Conservation (phyloP, 805 yeast species). For the Candida verbasci region DNA sequence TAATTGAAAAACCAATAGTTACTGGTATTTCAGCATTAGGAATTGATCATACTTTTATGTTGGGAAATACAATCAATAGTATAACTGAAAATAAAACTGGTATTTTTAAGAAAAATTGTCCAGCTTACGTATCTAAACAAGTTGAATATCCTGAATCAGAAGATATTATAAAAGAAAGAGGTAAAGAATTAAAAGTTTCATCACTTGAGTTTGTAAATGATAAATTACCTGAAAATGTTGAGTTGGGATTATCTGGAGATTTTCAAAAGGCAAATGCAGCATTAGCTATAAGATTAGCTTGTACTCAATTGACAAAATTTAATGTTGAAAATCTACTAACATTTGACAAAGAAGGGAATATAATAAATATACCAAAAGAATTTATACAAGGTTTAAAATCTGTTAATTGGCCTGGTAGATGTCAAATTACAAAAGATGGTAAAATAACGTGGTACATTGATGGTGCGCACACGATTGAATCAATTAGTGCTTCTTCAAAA, state of each 20-base stretch:
- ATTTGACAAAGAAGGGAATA: constrained; percentile 13
- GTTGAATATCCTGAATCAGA: constrained; percentile 49
- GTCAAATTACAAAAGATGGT: constrained; percentile 60
- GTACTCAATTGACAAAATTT: constrained; percentile 51
- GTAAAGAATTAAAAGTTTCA: constrained; percentile 52
- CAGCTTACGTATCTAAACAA: constrained; percentile 64
- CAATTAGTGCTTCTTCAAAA: constrained; percentile 70
- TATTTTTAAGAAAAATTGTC: constrained; percentile 65
- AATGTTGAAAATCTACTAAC: constrained; percentile 34
- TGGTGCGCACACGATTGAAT: constrained; percentile 94
- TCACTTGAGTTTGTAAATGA: constrained; percentile 49
- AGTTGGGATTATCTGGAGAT: constrained; percentile 75
- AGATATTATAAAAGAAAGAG: constrained; percentile 57
- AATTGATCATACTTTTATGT: constrained; percentile 82
- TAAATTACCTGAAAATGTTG: constrained; percentile 32
- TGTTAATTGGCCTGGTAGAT: constrained; percentile 94
- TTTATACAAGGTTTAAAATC: constrained; percentile 56
- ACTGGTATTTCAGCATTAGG: constrained; percentile 87
- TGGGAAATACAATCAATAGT: constrained; percentile 82
- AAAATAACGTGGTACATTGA: constrained; percentile 77
- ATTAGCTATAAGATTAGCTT: constrained; percentile 69
- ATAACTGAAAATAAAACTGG: constrained; percentile 98
- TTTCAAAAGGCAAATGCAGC: constrained; percentile 88
- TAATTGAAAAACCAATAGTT: constrained; percentile 71
- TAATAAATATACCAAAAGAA: constrained; percentile 39